Base-by-base conservation (phyloP, 768 basidiomycete genomes). In the Mycena latifolia region DNA sequence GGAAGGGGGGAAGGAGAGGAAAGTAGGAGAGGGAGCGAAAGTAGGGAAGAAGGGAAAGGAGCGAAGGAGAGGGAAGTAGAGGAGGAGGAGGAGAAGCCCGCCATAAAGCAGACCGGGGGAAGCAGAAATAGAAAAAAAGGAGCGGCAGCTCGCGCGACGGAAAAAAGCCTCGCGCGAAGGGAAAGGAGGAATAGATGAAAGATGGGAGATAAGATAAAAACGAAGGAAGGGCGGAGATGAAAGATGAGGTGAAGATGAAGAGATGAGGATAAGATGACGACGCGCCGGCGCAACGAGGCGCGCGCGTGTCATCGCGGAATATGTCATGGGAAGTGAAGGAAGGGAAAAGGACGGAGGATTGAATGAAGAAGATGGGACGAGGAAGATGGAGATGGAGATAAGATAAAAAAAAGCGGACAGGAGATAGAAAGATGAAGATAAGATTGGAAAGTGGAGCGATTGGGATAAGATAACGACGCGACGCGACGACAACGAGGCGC, bases 401-500 rank as follows among this genome's bases (percentile, higher is more conserved):
- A 45, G n/a, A 45, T n/a, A 12, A 24, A 31, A 22, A n/a, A 20
- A 17, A 12, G 14, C 43, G 43, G n/a, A 4, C 15, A n/a, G 14
- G 43, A 22, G 4, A 22, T 9, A 45, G 43, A 45, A 9, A 22
- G 18, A 7, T n/a, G 43, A 6, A 45, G 43, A 45, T 45, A 22
- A 45, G 43, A 45, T 45, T 7, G 33, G 33, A 35, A 35, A 14
- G 33, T 35, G 33, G 33, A 35, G 43, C 20, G 12, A 5, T 9
- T 45, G 15, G 18, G 43, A 45, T 45, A 45, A 45, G 43, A 45
- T 45, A 45, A 20, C 43, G 43, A n/a, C n/a, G n/a, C n/a, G n/a
- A n/a, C n/a, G n/a, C n/a, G n/a, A n/a, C n/a, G n/a, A n/a, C 43
- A 45, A 45, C 43, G 43, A 45, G 43, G 43, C 33, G 33, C n/a